These are phyloP conservation scores for Luffa aegyptiaca DNA, from an alignment of 306 rosid genomes.

Conservation along the genomic window DNA sequence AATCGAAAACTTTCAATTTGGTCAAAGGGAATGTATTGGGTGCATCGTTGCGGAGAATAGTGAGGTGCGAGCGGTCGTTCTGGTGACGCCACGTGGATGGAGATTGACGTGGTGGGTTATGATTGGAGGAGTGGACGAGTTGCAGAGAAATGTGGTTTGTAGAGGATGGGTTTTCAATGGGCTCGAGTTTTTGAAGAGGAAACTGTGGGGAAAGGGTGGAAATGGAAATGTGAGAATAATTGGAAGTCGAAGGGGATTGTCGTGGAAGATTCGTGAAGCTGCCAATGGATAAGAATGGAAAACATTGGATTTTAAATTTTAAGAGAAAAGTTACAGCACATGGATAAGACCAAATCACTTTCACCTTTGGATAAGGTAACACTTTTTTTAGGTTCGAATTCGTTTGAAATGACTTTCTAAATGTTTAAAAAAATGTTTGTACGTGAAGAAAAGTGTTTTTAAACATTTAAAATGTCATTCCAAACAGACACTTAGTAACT, in stretches of 20 bases:
- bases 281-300: neutral
- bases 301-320: neutral
- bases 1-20: neutral
- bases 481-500: no score
- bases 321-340: neutral
- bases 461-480: no score
- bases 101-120: no score
- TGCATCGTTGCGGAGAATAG: neutral
- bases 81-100: neutral
- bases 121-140: neutral
- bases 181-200: neutral
- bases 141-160: neutral
- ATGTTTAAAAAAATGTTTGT: no score
- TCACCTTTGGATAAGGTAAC: neutral
- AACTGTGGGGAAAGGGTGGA: neutral
- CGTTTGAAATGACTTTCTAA: no score
- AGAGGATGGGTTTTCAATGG: neutral
- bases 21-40: neutral
- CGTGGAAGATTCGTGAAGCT: slow-evolving; percentile 9
- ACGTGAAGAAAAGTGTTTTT: no score
- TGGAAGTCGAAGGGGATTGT: neutral
- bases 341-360: neutral
- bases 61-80: neutral
- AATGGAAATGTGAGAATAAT: neutral
- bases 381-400: no score